Evolutionary conservation across 2,329 filamentous ascomycete genomes (phyloP).

Genomic region (Fusarium haematococcum): DNA sequence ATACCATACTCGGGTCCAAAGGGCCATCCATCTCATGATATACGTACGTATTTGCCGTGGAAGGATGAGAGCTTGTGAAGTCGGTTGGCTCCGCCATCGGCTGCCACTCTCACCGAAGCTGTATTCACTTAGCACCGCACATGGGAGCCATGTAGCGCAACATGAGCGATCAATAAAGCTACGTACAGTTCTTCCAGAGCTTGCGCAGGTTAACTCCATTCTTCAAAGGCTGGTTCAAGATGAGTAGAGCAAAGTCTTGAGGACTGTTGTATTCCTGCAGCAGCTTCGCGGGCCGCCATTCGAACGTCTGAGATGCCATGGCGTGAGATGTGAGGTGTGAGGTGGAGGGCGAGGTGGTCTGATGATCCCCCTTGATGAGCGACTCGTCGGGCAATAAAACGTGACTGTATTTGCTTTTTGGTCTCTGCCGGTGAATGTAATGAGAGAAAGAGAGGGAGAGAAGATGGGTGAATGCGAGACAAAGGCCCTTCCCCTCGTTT

Average conservation of each 20-base stretch:
- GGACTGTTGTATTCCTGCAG: slow-evolving; percentile 49
- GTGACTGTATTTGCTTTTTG: slow-evolving; percentile 21
- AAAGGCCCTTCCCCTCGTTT: slow-evolving; percentile 31
- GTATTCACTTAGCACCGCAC: slow-evolving; percentile 36
- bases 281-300: slow-evolving; percentile 55
- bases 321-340: neutral
- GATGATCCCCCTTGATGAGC: neutral
- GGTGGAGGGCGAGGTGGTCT: neutral
- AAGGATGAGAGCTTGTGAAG: slow-evolving; percentile 65
- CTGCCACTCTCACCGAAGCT: slow-evolving; percentile 80
- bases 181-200: slow-evolving; percentile 63
- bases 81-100: slow-evolving; percentile 90
- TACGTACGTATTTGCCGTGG: slow-evolving; percentile 57
- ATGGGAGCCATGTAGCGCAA: neutral
- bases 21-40: neutral
- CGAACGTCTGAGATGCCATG: slow-evolving; percentile 46
- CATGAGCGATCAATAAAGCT: slow-evolving; percentile 6
- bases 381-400: neutral
- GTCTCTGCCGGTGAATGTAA: neutral
- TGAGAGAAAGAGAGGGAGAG: neutral
- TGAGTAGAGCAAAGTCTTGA: slow-evolving; percentile 58
- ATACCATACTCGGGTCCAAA: neutral
- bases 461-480: neutral
- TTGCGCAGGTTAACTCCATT: slow-evolving; percentile 60
- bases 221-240: slow-evolving; percentile 64